phyloP scores from a whole-genome alignment of 2,329 filamentous ascomycete species.

The Colletotrichum gloeosporioides region DNA sequence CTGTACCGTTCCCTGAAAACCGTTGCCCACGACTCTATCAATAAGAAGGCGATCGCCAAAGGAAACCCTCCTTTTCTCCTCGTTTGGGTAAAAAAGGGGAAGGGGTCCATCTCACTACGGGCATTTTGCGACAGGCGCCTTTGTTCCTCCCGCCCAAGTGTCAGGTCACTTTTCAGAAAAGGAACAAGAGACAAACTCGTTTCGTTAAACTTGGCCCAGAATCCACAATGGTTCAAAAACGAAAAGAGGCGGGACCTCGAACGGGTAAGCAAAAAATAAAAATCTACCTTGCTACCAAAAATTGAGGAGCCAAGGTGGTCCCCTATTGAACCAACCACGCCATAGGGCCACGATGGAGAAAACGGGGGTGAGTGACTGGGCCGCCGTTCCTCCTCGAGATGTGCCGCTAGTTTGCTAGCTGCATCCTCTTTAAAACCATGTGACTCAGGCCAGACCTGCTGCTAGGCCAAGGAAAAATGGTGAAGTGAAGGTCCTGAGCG shows the following conservation, averaged over 20 bases:
- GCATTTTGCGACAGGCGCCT: constrained; percentile 1
- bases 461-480: background rate
- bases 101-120: background rate
- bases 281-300: background rate
- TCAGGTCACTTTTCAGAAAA: constrained; percentile 5
- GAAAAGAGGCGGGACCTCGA: background rate
- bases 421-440: constrained; percentile 22
- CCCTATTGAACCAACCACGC: constrained; percentile 11
- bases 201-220: background rate
- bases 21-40: background rate
- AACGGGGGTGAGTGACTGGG: background rate
- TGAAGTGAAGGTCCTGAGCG: background rate
- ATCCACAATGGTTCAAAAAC: constrained; percentile 8
- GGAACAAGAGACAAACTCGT: background rate
- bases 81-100: background rate
- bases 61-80: background rate
- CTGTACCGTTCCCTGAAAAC: background rate
- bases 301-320: constrained; percentile 12
- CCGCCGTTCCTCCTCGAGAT: background rate
- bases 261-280: background rate
- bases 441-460: constrained; percentile 8
- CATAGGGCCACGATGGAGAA: constrained; percentile 20
- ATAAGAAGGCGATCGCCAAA: background rate
- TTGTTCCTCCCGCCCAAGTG: background rate
- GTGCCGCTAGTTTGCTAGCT: constrained; percentile 18